Conservation (phyloP, 768 basidiomycete species). For the Lyophyllum semitale region DNA sequence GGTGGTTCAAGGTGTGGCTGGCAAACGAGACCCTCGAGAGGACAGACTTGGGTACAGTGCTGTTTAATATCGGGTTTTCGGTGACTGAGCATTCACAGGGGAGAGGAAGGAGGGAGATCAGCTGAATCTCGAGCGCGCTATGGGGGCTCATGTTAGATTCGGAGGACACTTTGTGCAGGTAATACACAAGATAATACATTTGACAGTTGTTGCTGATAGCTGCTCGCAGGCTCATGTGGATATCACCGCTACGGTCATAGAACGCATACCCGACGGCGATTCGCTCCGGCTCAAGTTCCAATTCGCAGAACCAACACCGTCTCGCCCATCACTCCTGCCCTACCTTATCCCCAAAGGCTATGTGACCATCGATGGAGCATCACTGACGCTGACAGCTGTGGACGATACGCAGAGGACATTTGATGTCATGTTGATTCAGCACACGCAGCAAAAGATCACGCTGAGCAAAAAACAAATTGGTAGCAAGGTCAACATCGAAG, state of each 20-base stretch:
- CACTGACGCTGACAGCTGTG: slow-evolving; percentile 86
- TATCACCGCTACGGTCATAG: slow-evolving; percentile 75
- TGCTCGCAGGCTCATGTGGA: slow-evolving; percentile 86
- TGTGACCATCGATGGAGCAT: slow-evolving; percentile 91
- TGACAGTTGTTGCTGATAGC: neutral
- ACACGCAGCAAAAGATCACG: slow-evolving; percentile 89
- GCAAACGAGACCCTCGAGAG: slow-evolving; percentile 93
- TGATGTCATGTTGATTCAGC: slow-evolving; percentile 92
- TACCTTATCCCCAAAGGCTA: slow-evolving; percentile 96
- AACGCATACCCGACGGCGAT: slow-evolving; percentile 75
- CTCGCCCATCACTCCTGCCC: slow-evolving; percentile 65
- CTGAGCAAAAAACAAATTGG: slow-evolving; percentile 75
- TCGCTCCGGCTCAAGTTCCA: slow-evolving; percentile 85
- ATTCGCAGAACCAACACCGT: slow-evolving; percentile 58
- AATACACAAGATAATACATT: slow-evolving; percentile 13
- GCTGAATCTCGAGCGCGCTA: slow-evolving; percentile 93
- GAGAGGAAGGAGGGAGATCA: slow-evolving; percentile 76
- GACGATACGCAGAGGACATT: slow-evolving; percentile 64
- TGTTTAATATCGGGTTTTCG: neutral
- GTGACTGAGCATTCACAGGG: slow-evolving; percentile 44
- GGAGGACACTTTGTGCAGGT: slow-evolving; percentile 99
- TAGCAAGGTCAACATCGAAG: slow-evolving; percentile 90
- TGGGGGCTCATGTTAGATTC: slow-evolving; percentile 88
- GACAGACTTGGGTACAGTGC: slow-evolving; percentile 80
- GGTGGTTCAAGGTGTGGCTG: slow-evolving; percentile 92